phyloP scores from a whole-genome alignment of 257 asterid species.

The Nicotiana attenuata region DNA sequence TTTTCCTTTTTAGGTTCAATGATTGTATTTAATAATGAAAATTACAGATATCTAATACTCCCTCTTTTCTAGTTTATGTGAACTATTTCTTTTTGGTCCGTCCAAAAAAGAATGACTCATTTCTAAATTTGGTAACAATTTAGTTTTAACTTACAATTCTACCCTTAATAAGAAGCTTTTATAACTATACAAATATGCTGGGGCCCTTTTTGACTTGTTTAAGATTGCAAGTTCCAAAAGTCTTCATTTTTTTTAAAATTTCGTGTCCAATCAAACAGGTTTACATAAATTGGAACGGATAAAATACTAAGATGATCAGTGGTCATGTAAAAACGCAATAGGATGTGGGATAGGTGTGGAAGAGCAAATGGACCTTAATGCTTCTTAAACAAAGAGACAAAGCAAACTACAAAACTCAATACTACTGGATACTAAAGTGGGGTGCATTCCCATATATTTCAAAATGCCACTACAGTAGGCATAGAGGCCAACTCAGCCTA shows the following conservation, averaged over 20 bases:
- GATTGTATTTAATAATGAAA: not conserved
- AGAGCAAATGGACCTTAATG: not conserved
- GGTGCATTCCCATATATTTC: not conserved
- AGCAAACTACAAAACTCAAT: not conserved
- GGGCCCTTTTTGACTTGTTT: no score
- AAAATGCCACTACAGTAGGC: not conserved
- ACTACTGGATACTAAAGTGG: not conserved
- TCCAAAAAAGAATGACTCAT: no score
- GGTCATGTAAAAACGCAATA: not conserved
- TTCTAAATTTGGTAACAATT: no score
- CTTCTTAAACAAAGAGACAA: not conserved
- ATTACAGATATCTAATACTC: not conserved
- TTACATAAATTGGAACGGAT: no score
- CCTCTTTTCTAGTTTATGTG: no score
- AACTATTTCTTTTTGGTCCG: no score
- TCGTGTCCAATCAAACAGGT: no score
- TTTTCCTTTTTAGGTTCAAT: not conserved
- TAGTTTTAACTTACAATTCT: no score
- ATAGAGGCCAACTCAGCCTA: constrained; percentile 7
- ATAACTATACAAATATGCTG: no score
- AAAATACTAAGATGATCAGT: not conserved
- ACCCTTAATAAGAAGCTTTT: no score
- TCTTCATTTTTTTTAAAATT: no score
- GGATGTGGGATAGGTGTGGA: not conserved
- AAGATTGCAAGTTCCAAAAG: no score